Percentiles rank a stretch among this genome's conserved stretches.
Conservation (phyloP, 108 stramenopile genomes). For the Pelagomonas calceolata region DNA sequence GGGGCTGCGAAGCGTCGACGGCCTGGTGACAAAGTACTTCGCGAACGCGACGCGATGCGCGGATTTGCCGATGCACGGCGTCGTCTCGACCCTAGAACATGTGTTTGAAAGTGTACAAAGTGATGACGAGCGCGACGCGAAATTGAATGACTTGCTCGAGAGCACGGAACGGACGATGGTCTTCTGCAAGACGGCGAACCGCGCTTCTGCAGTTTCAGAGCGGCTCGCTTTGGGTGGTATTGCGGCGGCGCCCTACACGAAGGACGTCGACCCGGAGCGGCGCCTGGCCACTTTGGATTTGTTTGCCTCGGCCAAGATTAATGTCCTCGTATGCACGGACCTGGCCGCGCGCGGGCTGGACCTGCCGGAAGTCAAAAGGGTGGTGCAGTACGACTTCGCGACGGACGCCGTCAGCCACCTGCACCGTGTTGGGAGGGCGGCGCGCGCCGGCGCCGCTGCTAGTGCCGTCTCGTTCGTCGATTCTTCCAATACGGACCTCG, state of each 20-base stretch:
- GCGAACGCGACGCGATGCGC: constrained; percentile 51
- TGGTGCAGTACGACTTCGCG: constrained; percentile 94
- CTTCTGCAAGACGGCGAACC: constrained; percentile 68
- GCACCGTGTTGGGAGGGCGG: constrained; percentile 95
- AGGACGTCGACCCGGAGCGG: constrained; percentile 58
- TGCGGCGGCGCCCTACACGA: constrained; percentile 65
- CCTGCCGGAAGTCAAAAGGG: constrained; percentile 82
- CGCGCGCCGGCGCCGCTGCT: constrained; percentile 79
- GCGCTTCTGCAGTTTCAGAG: constrained; percentile 61
- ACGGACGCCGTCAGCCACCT: constrained; percentile 86
- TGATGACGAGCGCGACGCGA: no score
- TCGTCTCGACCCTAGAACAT: no score
- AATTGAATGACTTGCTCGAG: no score
- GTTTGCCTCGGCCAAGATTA: constrained; percentile 62
- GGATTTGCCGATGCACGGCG: no score
- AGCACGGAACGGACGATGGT: constrained; percentile 63
- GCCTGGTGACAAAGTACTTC: constrained; percentile 66
- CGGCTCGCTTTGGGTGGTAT: constrained; percentile 63
- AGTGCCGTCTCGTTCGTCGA: no score
- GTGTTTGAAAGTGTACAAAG: neutral
- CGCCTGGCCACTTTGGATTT: constrained; percentile 63
- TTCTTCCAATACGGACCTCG: no score
- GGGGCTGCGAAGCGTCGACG: constrained; percentile 79
- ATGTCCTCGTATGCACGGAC: constrained; percentile 88
- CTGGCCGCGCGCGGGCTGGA: constrained; percentile 90